Conservation (phyloP, 176 grass and related monocot genomes). For the Rhynchospora tenuis region DNA sequence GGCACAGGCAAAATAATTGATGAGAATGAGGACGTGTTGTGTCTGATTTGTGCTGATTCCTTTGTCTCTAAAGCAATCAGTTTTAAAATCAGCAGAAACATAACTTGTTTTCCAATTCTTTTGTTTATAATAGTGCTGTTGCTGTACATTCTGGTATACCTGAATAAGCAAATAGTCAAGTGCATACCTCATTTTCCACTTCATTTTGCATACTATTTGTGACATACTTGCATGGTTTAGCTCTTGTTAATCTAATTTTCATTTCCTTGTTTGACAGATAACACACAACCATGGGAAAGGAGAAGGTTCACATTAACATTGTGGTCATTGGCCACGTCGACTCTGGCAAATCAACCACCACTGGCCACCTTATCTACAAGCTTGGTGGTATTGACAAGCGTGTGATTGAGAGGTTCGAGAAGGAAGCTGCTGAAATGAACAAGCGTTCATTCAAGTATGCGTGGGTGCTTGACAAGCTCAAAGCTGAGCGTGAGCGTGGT, state of each 20-base stretch:
- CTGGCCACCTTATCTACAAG: slow-evolving; percentile 85
- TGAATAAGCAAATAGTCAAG: neutral
- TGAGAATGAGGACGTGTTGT: neutral
- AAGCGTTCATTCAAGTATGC: slow-evolving; percentile 82
- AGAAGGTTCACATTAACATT: slow-evolving; percentile 73
- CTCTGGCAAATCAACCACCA: slow-evolving; percentile 84
- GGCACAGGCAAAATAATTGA: neutral
- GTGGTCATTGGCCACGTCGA: slow-evolving; percentile 81
- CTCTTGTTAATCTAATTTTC: neutral
- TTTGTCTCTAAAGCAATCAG: neutral
- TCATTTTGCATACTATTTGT: neutral
- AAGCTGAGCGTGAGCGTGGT: slow-evolving; percentile 74
- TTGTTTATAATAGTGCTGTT: neutral
- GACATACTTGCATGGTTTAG: neutral
- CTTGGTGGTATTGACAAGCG: slow-evolving; percentile 90
- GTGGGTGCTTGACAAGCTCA: slow-evolving; percentile 89
- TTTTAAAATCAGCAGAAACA: neutral
- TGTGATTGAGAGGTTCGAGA: slow-evolving; percentile 75
- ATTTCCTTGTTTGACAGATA: neutral
- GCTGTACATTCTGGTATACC: neutral
- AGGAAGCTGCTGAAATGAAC: slow-evolving; percentile 77
- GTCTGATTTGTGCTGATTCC: neutral
- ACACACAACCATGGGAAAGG: slow-evolving; percentile 54
- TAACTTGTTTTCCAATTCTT: neutral
- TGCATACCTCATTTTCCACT: neutral